phyloP scores from a whole-genome alignment of 495 filamentous ascomycete species.

The Acidiella bohemica region DNA sequence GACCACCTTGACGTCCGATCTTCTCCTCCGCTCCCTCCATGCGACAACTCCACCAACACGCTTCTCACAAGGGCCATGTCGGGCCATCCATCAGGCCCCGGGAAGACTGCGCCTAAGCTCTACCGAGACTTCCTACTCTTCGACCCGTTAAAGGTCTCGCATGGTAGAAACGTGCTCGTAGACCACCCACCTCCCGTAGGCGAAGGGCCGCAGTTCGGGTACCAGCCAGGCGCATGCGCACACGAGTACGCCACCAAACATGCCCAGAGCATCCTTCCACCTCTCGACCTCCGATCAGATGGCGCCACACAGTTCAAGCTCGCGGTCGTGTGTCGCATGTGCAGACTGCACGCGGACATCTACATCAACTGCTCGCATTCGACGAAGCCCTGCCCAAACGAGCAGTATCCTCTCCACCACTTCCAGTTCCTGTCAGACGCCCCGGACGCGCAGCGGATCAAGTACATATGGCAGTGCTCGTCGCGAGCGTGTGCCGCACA shows the following conservation, averaged over 20 bases:
- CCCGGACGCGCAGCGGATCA: constrained; percentile 5
- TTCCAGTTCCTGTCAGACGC: constrained; percentile 16
- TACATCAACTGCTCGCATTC: constrained; percentile 30
- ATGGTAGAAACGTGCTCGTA: constrained; percentile 41
- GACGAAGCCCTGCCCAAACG: constrained; percentile 24
- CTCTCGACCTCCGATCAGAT: constrained; percentile 28
- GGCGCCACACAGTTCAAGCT: constrained; percentile 36
- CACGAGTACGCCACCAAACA: constrained; percentile 43
- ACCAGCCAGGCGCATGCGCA: constrained; percentile 32
- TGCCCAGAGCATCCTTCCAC: constrained; percentile 37
- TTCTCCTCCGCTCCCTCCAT: too few species aligned
- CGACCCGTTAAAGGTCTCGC: constrained; percentile 37
- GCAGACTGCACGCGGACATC: constrained; percentile 43
- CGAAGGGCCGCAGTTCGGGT: constrained; percentile 8
- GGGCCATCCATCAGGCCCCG: constrained; percentile 25
- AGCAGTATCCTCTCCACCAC: constrained; percentile 29
- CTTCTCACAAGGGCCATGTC: too few species aligned
- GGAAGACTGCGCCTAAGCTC: constrained; percentile 51
- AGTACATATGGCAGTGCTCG: constrained; percentile 47
- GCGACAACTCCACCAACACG: too few species aligned
- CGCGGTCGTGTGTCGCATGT: constrained; percentile 42
- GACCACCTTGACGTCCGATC: too few species aligned
- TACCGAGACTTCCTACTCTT: constrained; percentile 43
- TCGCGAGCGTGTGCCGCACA: constrained; percentile 39
- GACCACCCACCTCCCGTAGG: constrained; percentile 32